These are phyloP conservation scores for Annulohypoxylon maeteangense DNA, from an alignment of 495 filamentous ascomycete genomes.

Conservation along the genomic window DNA sequence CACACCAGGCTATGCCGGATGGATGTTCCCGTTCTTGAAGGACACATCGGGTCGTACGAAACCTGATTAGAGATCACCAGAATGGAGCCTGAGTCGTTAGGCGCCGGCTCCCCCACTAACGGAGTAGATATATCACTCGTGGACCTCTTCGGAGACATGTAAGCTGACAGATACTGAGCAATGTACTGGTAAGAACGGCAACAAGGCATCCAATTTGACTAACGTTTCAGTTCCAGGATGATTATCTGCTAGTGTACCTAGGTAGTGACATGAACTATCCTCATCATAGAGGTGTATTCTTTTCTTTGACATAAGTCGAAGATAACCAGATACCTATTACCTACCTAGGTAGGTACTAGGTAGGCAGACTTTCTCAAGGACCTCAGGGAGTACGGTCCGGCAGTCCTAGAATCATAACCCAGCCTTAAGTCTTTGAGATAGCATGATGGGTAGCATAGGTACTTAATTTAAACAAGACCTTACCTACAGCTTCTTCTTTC, in stretches of 20 bases:
- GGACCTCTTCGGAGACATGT: background rate
- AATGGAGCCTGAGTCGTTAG: background rate
- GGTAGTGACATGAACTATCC: background rate
- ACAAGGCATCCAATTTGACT: background rate
- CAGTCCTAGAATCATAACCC: background rate
- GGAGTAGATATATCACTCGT: background rate
- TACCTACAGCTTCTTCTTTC: background rate
- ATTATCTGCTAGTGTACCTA: no score
- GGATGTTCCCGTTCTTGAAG: background rate
- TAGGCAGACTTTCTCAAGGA: constrained; percentile 3
- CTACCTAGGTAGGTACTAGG: background rate
- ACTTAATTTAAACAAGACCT: background rate
- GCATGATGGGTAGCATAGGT: background rate
- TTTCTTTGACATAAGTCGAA: background rate
- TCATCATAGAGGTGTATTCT: background rate
- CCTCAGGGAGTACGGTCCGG: background rate
- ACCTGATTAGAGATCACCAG: background rate
- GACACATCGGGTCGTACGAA: background rate
- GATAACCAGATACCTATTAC: background rate
- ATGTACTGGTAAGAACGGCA: background rate
- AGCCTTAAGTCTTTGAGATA: background rate
- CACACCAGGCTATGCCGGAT: background rate
- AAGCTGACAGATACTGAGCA: constrained; percentile 2
- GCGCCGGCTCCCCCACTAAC: background rate
- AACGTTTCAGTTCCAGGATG: background rate